phyloP scores from a whole-genome alignment of 2,329 filamentous ascomycete species.

The Hysterium pulicare region DNA sequence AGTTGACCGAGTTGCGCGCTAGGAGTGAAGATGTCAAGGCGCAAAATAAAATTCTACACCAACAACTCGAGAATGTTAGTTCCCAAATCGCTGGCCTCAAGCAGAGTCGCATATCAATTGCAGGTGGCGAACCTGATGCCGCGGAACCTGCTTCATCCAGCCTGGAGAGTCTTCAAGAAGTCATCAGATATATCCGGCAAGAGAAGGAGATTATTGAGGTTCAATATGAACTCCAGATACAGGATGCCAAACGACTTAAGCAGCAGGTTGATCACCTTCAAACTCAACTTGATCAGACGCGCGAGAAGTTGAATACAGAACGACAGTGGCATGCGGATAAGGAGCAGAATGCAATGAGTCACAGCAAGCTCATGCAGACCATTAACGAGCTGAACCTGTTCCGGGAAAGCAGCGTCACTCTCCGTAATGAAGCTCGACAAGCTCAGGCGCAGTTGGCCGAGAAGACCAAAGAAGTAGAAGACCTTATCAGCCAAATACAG shows the following conservation, averaged over 20 bases:
- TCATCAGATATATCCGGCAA: conserved; percentile 85
- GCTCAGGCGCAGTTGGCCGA: conserved; percentile 72
- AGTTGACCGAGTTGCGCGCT: conserved; percentile 73
- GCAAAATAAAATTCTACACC: conserved; percentile 87
- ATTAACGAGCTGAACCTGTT: conserved; percentile 94
- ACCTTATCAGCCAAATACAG: conserved; percentile 71
- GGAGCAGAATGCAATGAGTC: conserved; percentile 69
- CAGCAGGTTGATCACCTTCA: conserved; percentile 87
- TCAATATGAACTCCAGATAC: conserved; percentile 85
- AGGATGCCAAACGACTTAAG: conserved; percentile 83
- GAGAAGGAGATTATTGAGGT: conserved; percentile 98
- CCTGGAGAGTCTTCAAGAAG: conserved; percentile 76
- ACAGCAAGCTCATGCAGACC: conserved; percentile 90
- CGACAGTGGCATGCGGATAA: conserved; percentile 71
- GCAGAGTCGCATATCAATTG: conserved; percentile 62
- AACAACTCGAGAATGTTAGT: conserved; percentile 81
- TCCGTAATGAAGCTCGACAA: conserved; percentile 81
- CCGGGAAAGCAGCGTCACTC: conserved; percentile 87
- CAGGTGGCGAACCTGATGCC: conserved; percentile 51
- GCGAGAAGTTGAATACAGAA: conserved; percentile 87
- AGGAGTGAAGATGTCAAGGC: conserved; percentile 79
- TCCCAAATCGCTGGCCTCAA: conserved; percentile 77
- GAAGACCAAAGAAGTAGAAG: conserved; percentile 70
- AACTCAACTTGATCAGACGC: conserved; percentile 81
- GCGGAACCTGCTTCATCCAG: conserved; percentile 53